These are phyloP conservation scores for Populus hybrid DNA, from an alignment of 441 rosid species.

Conservation along the genomic window DNA sequence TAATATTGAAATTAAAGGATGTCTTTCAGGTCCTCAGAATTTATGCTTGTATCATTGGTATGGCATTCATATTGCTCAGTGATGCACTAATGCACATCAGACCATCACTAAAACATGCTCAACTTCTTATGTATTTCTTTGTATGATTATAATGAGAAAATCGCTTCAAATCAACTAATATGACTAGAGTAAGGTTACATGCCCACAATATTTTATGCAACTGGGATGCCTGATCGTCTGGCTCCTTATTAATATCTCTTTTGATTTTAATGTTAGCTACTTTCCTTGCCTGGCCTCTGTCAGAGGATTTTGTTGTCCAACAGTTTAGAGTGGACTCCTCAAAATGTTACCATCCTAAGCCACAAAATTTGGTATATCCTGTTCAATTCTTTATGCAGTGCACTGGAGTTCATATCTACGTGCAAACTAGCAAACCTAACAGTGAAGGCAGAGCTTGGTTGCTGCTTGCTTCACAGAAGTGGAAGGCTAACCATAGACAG, in stretches of 20 bases:
- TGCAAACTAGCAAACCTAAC: constrained; percentile 85
- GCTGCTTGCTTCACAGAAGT: constrained; percentile 89
- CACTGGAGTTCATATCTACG: constrained; percentile 76
- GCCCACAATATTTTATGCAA: neutral
- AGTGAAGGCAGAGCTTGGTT: constrained; percentile 88
- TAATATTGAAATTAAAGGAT: neutral
- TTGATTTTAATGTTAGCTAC: neutral
- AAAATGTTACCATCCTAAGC: constrained; percentile 4
- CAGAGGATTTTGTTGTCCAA: neutral
- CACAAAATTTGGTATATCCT: constrained; percentile 23
- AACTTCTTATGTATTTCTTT: neutral
- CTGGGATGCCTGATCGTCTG: neutral
- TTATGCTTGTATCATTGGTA: neutral
- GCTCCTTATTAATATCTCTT: neutral
- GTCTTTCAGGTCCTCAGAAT: neutral
- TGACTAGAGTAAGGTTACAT: neutral
- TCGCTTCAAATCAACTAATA: neutral
- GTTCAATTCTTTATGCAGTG: constrained; percentile 48
- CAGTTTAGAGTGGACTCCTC: constrained; percentile 12
- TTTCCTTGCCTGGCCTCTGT: constrained; percentile 4
- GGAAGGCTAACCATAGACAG: constrained; percentile 86
- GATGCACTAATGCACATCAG: neutral
- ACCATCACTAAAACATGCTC: neutral
- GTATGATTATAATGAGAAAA: neutral
- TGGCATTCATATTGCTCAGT: neutral